These are phyloP conservation scores for Saccharum hybrid DNA, from an alignment of 202 grass and related monocot genomes.

Conservation along the genomic window DNA sequence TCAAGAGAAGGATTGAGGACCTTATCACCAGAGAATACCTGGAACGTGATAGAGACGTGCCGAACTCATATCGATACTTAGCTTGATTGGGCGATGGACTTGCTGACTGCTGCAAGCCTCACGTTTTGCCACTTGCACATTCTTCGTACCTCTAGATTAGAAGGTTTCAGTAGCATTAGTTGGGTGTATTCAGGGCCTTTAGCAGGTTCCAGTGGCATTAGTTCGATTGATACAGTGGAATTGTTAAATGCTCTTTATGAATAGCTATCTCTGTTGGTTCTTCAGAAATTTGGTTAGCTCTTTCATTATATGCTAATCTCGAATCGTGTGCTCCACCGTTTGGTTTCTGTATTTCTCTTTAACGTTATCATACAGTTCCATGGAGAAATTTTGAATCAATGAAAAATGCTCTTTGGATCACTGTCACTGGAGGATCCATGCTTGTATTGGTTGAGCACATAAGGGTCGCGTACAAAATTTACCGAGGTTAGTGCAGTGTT, in stretches of 20 bases:
- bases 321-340: not conserved
- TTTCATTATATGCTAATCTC: too few species aligned
- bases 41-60: conserved; percentile 71
- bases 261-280: not conserved
- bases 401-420: too few species aligned
- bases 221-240: not conserved
- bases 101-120: not conserved
- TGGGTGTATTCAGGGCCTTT: not conserved
- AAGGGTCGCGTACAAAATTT: too few species aligned
- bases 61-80: conserved; percentile 67
- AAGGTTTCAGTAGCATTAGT: not conserved
- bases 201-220: not conserved
- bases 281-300: not conserved
- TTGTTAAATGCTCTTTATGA: not conserved
- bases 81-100: conserved; percentile 44
- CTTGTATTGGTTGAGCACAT: too few species aligned
- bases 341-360: too few species aligned
- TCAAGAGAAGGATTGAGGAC: conserved; percentile 87
- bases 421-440: too few species aligned
- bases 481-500: too few species aligned
- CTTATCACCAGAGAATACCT: too few species aligned
- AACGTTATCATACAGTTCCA: too few species aligned
- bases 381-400: too few species aligned
- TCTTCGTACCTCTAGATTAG: not conserved
- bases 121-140: not conserved